A percentile compares a stretch with the other conserved stretches of the same genome.
Conservation (phyloP, 2,329 filamentous ascomycete genomes). For the Microsporum ferrugineum region DNA sequence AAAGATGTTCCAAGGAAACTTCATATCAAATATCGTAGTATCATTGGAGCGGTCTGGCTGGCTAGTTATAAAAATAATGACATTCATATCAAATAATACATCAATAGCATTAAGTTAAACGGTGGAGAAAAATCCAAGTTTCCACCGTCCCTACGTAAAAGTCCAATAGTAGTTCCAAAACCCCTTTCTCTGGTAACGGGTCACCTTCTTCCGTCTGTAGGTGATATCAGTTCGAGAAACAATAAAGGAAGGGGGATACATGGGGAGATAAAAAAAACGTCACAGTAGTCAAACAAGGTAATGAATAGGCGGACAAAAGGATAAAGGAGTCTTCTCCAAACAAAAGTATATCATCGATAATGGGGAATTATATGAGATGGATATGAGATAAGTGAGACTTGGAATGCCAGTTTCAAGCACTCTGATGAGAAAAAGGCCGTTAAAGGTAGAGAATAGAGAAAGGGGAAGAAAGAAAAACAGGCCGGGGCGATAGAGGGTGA, state of each 20-base stretch:
- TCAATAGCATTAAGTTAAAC: constrained; percentile 1
- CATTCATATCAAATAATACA: background rate
- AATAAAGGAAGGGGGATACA: background rate
- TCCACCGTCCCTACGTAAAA: background rate
- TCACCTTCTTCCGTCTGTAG: background rate
- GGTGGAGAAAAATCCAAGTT: background rate
- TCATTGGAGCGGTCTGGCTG: too few species aligned
- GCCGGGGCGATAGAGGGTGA: background rate
- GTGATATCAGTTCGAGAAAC: background rate
- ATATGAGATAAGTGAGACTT: background rate
- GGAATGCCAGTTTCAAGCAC: constrained; percentile 3
- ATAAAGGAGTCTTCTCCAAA: background rate
- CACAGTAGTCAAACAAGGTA: background rate
- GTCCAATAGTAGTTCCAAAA: background rate
- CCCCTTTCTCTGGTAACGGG: background rate
- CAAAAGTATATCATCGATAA: background rate
- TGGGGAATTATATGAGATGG: background rate
- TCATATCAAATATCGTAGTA: too few species aligned
- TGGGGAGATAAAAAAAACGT: background rate
- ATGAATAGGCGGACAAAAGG: background rate
- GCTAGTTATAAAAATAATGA: background rate
- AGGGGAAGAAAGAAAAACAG: background rate
- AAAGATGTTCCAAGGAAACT: too few species aligned
- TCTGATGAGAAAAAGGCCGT: background rate
- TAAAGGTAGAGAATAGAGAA: background rate